These are phyloP conservation scores for Salvia miltiorrhiza DNA, from an alignment of 257 asterid genomes.

Conservation along the genomic window DNA sequence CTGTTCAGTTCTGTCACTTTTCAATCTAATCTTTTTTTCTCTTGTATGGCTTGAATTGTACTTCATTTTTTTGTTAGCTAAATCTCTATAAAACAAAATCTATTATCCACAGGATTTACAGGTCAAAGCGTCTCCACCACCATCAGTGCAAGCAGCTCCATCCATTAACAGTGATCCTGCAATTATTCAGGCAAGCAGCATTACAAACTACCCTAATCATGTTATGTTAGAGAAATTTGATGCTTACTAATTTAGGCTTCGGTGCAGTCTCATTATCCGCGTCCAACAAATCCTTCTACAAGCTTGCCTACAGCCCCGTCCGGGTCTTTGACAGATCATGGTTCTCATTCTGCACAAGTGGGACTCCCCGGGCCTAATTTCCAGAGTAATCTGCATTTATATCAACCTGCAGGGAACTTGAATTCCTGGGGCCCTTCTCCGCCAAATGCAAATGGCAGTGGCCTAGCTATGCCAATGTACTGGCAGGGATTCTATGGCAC, in stretches of 20 bases:
- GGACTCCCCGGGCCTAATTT: slow-evolving; percentile 61
- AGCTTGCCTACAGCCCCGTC: slow-evolving; percentile 64
- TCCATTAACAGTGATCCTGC: slow-evolving; percentile 87
- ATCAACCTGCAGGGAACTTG: slow-evolving; percentile 88
- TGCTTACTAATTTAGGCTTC: slow-evolving; percentile 14
- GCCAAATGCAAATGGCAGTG: slow-evolving; percentile 65
- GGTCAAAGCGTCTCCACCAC: slow-evolving; percentile 89
- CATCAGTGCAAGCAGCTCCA: slow-evolving; percentile 59
- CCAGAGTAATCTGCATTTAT: slow-evolving; percentile 66
- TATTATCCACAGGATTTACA: slow-evolving; percentile 73
- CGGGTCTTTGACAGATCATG: slow-evolving; percentile 47
- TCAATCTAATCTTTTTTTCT: not conserved
- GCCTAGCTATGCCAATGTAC: slow-evolving; percentile 86
- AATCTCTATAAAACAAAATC: too few relatives aligned
- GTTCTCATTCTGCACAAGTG: slow-evolving; percentile 57
- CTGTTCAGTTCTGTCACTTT: not conserved
- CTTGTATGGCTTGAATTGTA: slow-evolving; percentile 1
- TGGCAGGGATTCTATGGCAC: slow-evolving; percentile 90
- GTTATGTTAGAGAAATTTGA: not conserved
- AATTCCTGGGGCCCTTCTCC: slow-evolving; percentile 87
- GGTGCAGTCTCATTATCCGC: slow-evolving; percentile 88
- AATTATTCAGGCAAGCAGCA: slow-evolving; percentile 69
- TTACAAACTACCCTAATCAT: not conserved
- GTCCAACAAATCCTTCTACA: slow-evolving; percentile 52
- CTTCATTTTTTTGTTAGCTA: not conserved